phyloP scores from a whole-genome alignment of 306 rosid genomes.

The Gleditsia sinensis region DNA sequence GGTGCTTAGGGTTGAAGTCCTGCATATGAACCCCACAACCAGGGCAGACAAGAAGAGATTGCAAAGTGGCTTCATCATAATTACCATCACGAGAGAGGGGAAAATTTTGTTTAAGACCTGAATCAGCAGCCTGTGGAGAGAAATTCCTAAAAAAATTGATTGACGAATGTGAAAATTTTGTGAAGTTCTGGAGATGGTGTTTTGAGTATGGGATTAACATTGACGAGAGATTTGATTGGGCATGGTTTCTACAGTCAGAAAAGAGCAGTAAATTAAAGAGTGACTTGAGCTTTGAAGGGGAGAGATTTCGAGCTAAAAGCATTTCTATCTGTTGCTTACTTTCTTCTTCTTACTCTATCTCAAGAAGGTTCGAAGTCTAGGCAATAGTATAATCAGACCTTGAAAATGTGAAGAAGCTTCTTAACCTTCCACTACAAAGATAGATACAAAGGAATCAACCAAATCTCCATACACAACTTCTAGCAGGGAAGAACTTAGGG shows the following conservation, averaged over 20 bases:
- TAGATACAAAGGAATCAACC: conserved; percentile 7
- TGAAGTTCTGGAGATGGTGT: conserved; percentile 9
- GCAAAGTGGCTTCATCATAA: conserved; percentile 59
- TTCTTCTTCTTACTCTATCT: background rate
- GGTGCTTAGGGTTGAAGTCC: conserved; percentile 62
- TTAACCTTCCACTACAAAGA: background rate
- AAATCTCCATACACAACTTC: background rate
- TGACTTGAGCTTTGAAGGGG: conserved; percentile 42
- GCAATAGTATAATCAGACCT: background rate
- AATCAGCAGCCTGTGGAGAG: conserved; percentile 38
- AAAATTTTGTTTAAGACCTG: conserved; percentile 31
- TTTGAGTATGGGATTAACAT: conserved; percentile 24
- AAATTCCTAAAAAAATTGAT: conserved; percentile 30
- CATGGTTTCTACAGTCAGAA: conserved; percentile 24
- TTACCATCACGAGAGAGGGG: conserved; percentile 81
- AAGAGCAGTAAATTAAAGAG: conserved; percentile 28
- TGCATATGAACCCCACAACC: conserved; percentile 97
- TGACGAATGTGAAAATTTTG: conserved; percentile 18
- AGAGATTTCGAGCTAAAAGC: conserved; percentile 44
- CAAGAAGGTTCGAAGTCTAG: background rate
- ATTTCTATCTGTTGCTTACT: conserved; percentile 29
- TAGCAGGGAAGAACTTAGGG: background rate
- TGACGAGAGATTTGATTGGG: conserved; percentile 4
- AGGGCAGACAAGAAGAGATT: conserved; percentile 57
- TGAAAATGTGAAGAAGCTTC: background rate